These are phyloP conservation scores for Eucalyptus cloeziana DNA, from an alignment of 345 rosid species.

Conservation along the genomic window DNA sequence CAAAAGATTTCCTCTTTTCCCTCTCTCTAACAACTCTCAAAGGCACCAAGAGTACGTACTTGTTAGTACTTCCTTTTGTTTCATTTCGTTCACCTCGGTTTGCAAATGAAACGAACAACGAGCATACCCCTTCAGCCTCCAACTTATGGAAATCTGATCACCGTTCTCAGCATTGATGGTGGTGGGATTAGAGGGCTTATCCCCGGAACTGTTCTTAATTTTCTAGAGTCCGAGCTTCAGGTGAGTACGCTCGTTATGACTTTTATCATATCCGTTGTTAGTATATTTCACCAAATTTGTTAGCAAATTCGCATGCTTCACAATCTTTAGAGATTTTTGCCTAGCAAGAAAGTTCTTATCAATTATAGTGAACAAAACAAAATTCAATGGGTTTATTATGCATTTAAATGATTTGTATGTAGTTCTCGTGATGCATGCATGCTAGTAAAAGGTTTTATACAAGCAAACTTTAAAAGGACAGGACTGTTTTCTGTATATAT, in stretches of 20 bases:
- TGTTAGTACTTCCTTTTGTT: neutral
- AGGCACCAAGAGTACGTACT: neutral
- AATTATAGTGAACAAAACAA: no score
- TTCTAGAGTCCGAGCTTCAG: conserved; percentile 21
- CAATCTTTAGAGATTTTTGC: neutral
- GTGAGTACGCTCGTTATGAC: neutral
- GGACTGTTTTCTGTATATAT: neutral
- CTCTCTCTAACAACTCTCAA: neutral
- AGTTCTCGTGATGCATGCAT: no score
- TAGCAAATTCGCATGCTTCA: neutral
- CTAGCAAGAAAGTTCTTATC: neutral
- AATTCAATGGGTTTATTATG: no score
- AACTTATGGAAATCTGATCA: conserved; percentile 11
- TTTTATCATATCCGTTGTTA: neutral
- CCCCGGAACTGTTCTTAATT: conserved; percentile 14
- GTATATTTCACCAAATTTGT: neutral
- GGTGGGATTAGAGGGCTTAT: conserved; percentile 37
- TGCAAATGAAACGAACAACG: neutral
- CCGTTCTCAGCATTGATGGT: conserved; percentile 36
- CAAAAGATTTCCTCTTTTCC: neutral
- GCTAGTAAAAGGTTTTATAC: no score
- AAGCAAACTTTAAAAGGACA: conserved; percentile 1
- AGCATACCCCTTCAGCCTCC: conserved; percentile 6
- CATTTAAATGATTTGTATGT: no score
- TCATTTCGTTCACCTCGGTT: neutral